Evolutionary conservation across 2,329 filamentous ascomycete species (phyloP).

Genomic region (Ceratocystis albifundus): DNA sequence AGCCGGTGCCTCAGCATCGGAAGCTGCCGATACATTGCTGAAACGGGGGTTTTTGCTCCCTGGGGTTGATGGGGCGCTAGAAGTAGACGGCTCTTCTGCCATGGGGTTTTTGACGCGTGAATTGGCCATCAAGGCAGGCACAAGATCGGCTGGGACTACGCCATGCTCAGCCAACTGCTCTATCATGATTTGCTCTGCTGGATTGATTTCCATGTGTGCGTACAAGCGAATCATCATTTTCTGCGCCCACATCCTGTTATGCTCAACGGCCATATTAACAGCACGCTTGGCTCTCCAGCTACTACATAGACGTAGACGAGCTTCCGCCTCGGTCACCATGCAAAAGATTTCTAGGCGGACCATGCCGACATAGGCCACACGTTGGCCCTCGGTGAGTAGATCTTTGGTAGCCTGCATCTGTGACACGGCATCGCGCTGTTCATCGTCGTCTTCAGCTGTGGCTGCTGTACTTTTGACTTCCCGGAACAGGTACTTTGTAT

Average conservation of each 20-base stretch:
- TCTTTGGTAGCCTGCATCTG: conserved; percentile 96
- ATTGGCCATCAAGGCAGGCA: conserved; percentile 79
- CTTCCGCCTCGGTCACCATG: conserved; percentile 60
- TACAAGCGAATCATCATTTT: conserved; percentile 97
- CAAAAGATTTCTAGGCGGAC: conserved; percentile 68
- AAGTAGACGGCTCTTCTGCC: conserved; percentile 37
- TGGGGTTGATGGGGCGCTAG: conserved; percentile 18
- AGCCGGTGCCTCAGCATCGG: conserved; percentile 36
- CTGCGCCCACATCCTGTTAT: conserved; percentile 89
- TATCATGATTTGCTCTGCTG: conserved; percentile 93
- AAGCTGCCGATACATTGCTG: conserved; percentile 24
- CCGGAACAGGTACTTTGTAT: conserved; percentile 91
- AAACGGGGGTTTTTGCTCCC: conserved; percentile 17
- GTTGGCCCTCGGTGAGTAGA: conserved; percentile 84
- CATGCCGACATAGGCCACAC: conserved; percentile 89
- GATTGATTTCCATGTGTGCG: conserved; percentile 88
- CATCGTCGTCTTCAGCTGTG: conserved; percentile 61
- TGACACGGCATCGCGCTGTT: conserved; percentile 70
- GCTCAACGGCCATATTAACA: conserved; percentile 57
- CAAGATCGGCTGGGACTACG: conserved; percentile 71
- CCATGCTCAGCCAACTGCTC: conserved; percentile 91
- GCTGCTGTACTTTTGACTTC: conserved; percentile 49
- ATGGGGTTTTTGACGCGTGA: conserved; percentile 86
- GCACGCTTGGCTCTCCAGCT: conserved; percentile 62
- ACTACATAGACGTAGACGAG: conserved; percentile 26